Evolutionary conservation across 257 asterid genomes (phyloP), one percentile per base, ranked within the genome.

Genomic region (Osmanthus fragrans): DNA sequence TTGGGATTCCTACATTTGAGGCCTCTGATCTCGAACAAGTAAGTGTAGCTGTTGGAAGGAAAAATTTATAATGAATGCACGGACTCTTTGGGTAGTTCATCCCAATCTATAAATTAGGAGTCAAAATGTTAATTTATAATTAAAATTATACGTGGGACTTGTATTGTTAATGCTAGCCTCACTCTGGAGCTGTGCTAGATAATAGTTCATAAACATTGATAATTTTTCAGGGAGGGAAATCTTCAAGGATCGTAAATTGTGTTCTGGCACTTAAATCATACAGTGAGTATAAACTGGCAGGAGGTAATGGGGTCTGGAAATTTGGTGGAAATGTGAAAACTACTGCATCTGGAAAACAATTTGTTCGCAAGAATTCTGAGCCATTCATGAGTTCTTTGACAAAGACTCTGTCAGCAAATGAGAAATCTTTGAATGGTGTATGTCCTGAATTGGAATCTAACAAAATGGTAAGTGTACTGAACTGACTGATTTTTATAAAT

Each of bases 21-120:
- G 97, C 94, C 68, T 93, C 98, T 84, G 99, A 96, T 88, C 87
- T 96, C 18, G 98, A 96, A 82, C 97, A 93, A 91, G 99, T 93
- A 81, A 71, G 77, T 82, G 16, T 66, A 27, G 36, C 63, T 75
- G 77, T 25, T 84, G 39, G 23, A 72, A 47, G 45, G 77, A 39
- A 13, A 37, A 65, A 65, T 56, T 69, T 56, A 34, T 60, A 30
- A 7, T n/a, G 11, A 58, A 73, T 49, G 6, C 25, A 13, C 49
- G 12, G 16, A 51, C 42, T 70, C 34, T 29, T 76, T 47, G 19
- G 58, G 64, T 69, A 54, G 58, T 36, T 68, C 71, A 73, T 73
- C 68, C 32, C 33, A 56, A 18, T n/a, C 29, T n/a, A 56, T 15
- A 30, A 70, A 51, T 16, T 5, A 37, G 18, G 68, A 80, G 39